phyloP scores from a whole-genome alignment of 1,284 basidiomycete genomes.

The Somion occarium region DNA sequence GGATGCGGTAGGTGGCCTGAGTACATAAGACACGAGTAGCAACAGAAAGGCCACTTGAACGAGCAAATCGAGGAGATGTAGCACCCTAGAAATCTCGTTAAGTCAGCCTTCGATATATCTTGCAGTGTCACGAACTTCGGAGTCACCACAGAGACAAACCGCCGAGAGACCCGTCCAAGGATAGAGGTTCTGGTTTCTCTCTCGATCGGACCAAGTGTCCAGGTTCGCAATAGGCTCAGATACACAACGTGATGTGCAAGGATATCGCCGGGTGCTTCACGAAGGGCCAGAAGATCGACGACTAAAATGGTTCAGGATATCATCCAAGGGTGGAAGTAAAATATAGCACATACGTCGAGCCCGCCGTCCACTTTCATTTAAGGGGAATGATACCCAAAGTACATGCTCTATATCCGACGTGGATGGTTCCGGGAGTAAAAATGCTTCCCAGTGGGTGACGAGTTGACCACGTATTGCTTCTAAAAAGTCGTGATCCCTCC shows the following conservation, averaged over 20 bases:
- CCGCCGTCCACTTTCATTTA: constrained; percentile 5
- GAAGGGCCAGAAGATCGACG: constrained; percentile 36
- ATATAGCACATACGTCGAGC: constrained; percentile 15
- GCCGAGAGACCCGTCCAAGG: constrained; percentile 18
- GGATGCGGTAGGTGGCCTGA: constrained; percentile 35
- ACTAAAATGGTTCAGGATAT: no score
- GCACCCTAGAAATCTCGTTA: constrained; percentile 30
- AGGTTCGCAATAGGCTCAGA: constrained; percentile 35
- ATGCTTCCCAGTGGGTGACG: constrained; percentile 20
- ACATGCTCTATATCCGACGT: constrained; percentile 19
- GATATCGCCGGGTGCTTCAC: constrained; percentile 29
- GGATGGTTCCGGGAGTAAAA: constrained; percentile 21
- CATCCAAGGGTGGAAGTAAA: no score
- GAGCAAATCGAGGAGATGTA: constrained; percentile 41
- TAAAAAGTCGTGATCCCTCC: constrained; percentile 8
- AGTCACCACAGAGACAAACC: constrained; percentile 35
- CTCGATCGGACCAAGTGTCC: constrained; percentile 34
- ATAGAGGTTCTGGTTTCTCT: constrained; percentile 4
- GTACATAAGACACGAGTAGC: constrained; percentile 38
- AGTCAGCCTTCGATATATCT: not conserved
- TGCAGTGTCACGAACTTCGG: constrained; percentile 33
- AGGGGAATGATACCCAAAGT: constrained; percentile 20
- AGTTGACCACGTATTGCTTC: constrained; percentile 20
- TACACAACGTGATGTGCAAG: constrained; percentile 38
- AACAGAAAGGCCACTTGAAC: constrained; percentile 35